Evolutionary conservation across 208 protist species (phyloP), one percentile per base, ranked within the genome.

Genomic region (Wallacemonas sp.): DNA sequence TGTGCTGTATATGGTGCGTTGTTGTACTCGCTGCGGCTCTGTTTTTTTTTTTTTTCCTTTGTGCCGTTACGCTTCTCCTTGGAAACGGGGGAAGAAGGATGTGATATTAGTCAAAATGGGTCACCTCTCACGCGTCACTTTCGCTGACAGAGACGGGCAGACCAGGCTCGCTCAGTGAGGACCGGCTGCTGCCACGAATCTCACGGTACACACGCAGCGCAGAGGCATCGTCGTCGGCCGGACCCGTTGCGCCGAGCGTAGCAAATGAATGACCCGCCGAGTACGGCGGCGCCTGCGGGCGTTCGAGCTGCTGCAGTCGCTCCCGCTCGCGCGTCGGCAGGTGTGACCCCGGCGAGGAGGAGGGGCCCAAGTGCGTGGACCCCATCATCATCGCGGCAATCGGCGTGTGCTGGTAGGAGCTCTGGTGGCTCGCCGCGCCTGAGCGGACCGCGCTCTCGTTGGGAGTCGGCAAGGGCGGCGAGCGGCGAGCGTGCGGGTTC

Each of bases 121-220:
- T 32, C 52, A 50, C 32, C 39, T 59, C 69, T 67, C 44, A 50
- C 44, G 8, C 7, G 11, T 57, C 49, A 26, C 8, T n/a, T 12
- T 57, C 49, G 11, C 11, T n/a, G 8, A 0, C 28, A 4, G 49
- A 36, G 26, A 8, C 10, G 26, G 49, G 11, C 8, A 57, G 29
- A 0, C 12, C 31, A 3, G 52, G 29, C 16, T 59, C 52, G 18
- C 16, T 59, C 7, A 59, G 26, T 3, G 46, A 52, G 2, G 61
- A 57, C 8, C 8, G 20, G 55, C 39, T 57, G 32, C 59, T 50
- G 48, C 80, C 80, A 63, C 70, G 75, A 18, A 86, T 86, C 32
- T 82, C 66, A 0, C 67, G 70, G 45, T 82, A 86, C 10, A 81
- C 74, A 20, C 76, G 71, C 57, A 77, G 52, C 38, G 80, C 75